Base-by-base conservation (phyloP, 352 stramenopile genomes). In the Pythium phragmiticola region DNA sequence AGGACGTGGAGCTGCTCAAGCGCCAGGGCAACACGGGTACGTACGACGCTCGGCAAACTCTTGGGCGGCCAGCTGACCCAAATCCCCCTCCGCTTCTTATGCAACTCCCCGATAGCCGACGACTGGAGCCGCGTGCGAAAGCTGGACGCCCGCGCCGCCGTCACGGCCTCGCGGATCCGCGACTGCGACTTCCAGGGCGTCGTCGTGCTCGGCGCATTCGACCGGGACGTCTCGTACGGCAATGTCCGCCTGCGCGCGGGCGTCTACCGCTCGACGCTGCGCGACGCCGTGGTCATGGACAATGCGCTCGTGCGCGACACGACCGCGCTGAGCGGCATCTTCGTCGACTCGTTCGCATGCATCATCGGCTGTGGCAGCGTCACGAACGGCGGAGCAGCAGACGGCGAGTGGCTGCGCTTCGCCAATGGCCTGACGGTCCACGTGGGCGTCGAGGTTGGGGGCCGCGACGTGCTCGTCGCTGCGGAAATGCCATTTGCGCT, bases 361-460 rank as follows among this genome's bases (percentile, higher is more conserved):
- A 59, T 96, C 11, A 69, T 96, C 13, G 58, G 75, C 47, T 96
- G 88, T 48, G 84, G 84, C 34, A 81, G 70, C 21, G 77, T 96
- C 56, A 57, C 54, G 49, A 59, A 73, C 59, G 3, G 77, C 64
- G 48, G 59, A 70, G 54, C 60, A 63, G 7, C 46, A 14, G 4
- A 37, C 46, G 13, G 36, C 62, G 46, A 63, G 46, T 49, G 7
- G 8, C 7, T 52, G 30, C 23, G 13, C 16, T 88, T 77, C 53
- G 77, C 75, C 36, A 96, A 90, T 59, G 86, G 86, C 7, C 60
- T 57, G 14, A 64, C 74, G 57, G 68, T 95, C 14, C 83, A 91
- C 37, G 82, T 96, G 14, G 88, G 87, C 49, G 84, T 95, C 30
- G 88, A 96, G 50, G 92, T 74, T 16, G 88, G 88, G 13, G 89